Evolutionary conservation across 495 filamentous ascomycete species (phyloP), one percentile per base, ranked within the genome.

Genomic region (Lophiostoma macrostomum): DNA sequence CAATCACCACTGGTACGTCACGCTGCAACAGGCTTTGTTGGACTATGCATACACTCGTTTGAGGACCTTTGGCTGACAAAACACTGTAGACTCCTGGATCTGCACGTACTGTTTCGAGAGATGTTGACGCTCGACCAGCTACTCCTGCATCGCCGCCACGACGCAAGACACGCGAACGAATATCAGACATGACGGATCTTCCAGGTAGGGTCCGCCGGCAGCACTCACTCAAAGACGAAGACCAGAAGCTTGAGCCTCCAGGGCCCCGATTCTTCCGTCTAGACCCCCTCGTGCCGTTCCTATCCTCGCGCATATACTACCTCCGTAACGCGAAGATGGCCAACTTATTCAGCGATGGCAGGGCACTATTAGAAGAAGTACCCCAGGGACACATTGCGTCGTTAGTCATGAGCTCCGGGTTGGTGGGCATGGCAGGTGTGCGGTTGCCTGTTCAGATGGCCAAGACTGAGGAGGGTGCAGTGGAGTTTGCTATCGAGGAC

Each of bases 191-290:
- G 13, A 18, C n/a, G 25, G 36, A 50, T n/a, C 27, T 28, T 1
- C 29, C 46, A n/a, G 23, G 20, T 20, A 50, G 38, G 39, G 23
- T 35, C 2, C 54, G 23, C 2, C 37, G 27, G 2, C 37, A 58
- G 24, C 45, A 30, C 8, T 28, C 54, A 14, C 14, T 38, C 22
- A 58, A 38, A 23, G 5, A 13, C 19, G 14, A 24, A 5, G 6
- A 14, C 18, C 1, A 36, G 1, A 29, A 47, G 13, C 18, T 27
- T 11, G 34, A 46, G 28, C 25, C 43, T 2, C 46, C 36, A 16
- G 54, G 54, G 4, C 54, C 54, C 5, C 45, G 54, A 2, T 50
- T 58, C 38, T 58, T 58, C 30, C 54, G 54, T 12, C 40, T 51
- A 30, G 45, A 50, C 20, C 54, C 54, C 4, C 22, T 50, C 25